Evolutionary conservation across 768 basidiomycete genomes (phyloP), one percentile per base, ranked within the genome.

Genomic region (Ramaria sp.): DNA sequence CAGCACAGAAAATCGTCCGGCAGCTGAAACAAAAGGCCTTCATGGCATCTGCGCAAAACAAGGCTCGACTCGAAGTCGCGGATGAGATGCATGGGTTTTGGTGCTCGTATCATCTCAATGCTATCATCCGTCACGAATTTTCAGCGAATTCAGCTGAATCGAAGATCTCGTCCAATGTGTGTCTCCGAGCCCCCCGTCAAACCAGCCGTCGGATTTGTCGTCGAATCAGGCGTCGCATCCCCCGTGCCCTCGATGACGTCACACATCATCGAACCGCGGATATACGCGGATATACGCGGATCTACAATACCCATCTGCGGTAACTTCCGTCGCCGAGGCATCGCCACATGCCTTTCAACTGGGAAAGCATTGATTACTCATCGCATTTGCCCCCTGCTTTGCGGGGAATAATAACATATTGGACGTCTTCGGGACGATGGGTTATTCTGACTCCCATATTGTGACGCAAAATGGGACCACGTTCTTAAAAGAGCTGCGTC

Each of bases 1-100:
- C 37, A 10, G n/a, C 16, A 5, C 36, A 52, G 51, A n/a, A 6
- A 22, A 52, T 22, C 24, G 25, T 54, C 25, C 15, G 44, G 20
- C 5, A 34, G 25, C 20, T 54, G 27, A 54, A 54, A 36, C 42
- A 54, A 20, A 54, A n/a, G n/a, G n/a, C n/a, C n/a, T n/a, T n/a
- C n/a, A n/a, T n/a, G n/a, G 38, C 52, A 10, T 53, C 44, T 27
- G 41, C 52, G 10, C 42, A 47, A 22, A 30, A 47, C 28, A 15
- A 54, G 13, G 52, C 52, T 18, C 24, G 52, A 1, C 25, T 54
- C 24, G 42, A 27, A 45, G 32, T 47, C 15, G 9, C 7, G 7
- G 52, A 54, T 18, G 52, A 54, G 42, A 54, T 54, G 9, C 42
- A 27, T 36, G 52, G 52, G 52, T 3, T 42, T 18, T 45, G 27